Percentiles rank a stretch among this genome's conserved stretches.
phyloP scores from a whole-genome alignment of 495 filamentous ascomycete species.

The Geopyxis carbonaria region DNA sequence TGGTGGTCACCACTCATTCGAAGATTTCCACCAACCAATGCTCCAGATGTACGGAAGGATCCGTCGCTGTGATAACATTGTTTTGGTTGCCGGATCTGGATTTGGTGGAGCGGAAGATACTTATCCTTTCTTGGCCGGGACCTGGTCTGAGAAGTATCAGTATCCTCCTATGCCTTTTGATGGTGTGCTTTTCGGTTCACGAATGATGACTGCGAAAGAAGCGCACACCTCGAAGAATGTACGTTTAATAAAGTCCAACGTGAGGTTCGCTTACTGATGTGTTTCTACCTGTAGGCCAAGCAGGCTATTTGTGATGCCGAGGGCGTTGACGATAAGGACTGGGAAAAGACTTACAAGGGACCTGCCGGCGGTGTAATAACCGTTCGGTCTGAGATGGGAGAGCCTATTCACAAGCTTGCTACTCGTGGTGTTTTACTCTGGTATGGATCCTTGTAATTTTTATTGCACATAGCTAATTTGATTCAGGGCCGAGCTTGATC shows the following conservation, averaged over 20 bases:
- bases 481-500: slow-evolving; percentile 67
- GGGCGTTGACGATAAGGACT: slow-evolving; percentile 71
- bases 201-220: slow-evolving; percentile 90
- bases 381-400: slow-evolving; percentile 96
- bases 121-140: slow-evolving; percentile 80
- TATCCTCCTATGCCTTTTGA: slow-evolving; percentile 92
- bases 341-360: slow-evolving; percentile 95
- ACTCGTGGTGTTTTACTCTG: slow-evolving; percentile 89
- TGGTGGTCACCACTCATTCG: slow-evolving; percentile 86
- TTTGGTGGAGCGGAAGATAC: slow-evolving; percentile 85
- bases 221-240: slow-evolving; percentile 71
- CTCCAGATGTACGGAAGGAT: slow-evolving; percentile 81
- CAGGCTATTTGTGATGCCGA: slow-evolving; percentile 83
- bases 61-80: slow-evolving; percentile 63
- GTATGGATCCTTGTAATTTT: slow-evolving; percentile 23
- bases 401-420: slow-evolving; percentile 95
- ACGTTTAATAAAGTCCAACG: slow-evolving; percentile 1
- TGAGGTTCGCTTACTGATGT: slow-evolving; percentile 3
- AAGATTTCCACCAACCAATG: slow-evolving; percentile 88
- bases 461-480: slow-evolving; percentile 2
- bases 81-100: slow-evolving; percentile 77
- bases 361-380: slow-evolving; percentile 86
- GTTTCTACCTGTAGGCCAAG: slow-evolving; percentile 43
- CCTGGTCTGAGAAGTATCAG: slow-evolving; percentile 68
- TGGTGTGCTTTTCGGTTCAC: slow-evolving; percentile 75